Evolutionary conservation across 768 basidiomycete genomes (phyloP), one percentile per base, ranked within the genome.

Genomic region (Boletus patriciae): DNA sequence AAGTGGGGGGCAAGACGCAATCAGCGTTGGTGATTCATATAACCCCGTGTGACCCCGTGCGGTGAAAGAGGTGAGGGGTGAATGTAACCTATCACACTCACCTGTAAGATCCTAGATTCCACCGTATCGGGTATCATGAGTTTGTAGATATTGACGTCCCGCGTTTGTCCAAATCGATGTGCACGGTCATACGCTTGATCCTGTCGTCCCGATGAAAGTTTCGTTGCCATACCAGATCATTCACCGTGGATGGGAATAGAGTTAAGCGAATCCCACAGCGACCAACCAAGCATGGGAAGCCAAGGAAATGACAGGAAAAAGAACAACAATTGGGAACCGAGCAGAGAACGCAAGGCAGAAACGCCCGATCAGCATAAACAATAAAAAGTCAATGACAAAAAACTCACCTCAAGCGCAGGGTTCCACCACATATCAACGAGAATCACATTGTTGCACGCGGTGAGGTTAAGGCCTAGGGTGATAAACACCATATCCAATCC

Each of bases 401-500:
- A 64, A 67, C 81, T 59, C 61, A 89, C 88, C 73, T 92, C 90
- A 5, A 92, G 78, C 0, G 90, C 92, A 11, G 92, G 91, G 70
- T 93, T 90, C 93, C 95, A 98, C 94, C 95, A 98, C 57, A 94
- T 74, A 69, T 97, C 96, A 54, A 93, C 83, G 4, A 98, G 80
- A 62, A 98, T 89, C 38, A 98, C 94, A 61, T 96, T 92, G 70
- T 94, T 96, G 73, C 95, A 98, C 37, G 86, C 87, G 0, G 93
- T 94, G 65, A 98, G 69, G 68, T 98, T 97, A 44, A 98, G 82
- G 44, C 94, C 93, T 85, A 61, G 21, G 55, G 43, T 21, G 50
- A 59, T n/a, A 18, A 57, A 55, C 23, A 29, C 43, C 55, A 52
- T 43, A 34, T 55, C 16, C 54, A 10, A 18, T 34, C 23, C 49